These are phyloP conservation scores for Diaporthe citrichinensis DNA, from an alignment of 2,329 filamentous ascomycete genomes.

Conservation along the genomic window DNA sequence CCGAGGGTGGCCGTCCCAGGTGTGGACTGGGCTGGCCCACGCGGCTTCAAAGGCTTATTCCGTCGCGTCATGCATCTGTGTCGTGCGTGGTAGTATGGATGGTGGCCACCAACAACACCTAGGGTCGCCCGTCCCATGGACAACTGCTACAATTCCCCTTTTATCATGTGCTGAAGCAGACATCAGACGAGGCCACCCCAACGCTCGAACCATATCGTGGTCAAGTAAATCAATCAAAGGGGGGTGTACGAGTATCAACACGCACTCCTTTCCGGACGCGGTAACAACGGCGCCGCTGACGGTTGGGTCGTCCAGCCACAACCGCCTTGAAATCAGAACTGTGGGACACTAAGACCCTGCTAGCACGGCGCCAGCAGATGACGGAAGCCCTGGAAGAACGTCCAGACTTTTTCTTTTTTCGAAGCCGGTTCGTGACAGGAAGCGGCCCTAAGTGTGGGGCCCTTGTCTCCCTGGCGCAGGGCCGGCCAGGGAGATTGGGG, in stretches of 20 bases:
- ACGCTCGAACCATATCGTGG: conserved; percentile 5
- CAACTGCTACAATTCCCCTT: neutral
- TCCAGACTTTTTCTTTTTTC: conserved; percentile 4
- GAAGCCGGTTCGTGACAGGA: conserved; percentile 20
- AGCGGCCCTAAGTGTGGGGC: conserved; percentile 1
- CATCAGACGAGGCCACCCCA: neutral
- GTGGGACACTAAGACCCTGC: conserved; percentile 10
- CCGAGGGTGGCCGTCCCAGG: neutral
- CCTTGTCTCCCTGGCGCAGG: neutral
- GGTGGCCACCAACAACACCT: neutral
- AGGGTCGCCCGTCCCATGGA: neutral
- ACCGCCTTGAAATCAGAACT: neutral
- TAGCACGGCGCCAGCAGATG: conserved; percentile 9
- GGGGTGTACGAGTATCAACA: neutral
- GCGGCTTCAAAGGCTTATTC: conserved; percentile 18
- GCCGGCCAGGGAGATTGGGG: conserved; percentile 13
- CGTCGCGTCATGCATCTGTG: neutral
- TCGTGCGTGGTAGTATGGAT: neutral
- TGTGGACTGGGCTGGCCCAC: neutral
- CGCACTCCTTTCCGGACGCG: conserved; percentile 2
- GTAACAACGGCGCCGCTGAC: neutral
- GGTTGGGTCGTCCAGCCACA: conserved; percentile 17
- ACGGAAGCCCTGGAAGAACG: neutral
- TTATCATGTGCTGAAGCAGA: neutral
- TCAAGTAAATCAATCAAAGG: neutral